Percentiles rank a stretch among this genome's conserved stretches.
These are phyloP conservation scores for Phytophthora melonis DNA, from an alignment of 352 stramenopile genomes.

Conservation along the genomic window DNA sequence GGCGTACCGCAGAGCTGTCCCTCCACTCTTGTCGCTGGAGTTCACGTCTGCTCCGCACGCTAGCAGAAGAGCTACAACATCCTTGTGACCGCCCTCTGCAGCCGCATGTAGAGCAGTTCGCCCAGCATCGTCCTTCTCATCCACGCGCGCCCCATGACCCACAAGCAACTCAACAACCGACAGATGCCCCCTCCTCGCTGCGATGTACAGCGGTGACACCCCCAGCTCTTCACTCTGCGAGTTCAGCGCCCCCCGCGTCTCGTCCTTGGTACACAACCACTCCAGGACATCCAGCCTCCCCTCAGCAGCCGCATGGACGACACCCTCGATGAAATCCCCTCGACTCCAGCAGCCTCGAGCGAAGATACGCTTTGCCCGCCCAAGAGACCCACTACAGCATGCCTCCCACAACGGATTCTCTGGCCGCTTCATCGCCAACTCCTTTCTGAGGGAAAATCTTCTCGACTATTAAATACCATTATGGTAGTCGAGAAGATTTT, in stretches of 20 bases:
- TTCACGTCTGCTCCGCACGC: background rate
- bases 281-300: slow-evolving; percentile 3
- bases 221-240: background rate
- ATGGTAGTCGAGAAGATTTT: no score
- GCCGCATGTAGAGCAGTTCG: slow-evolving; percentile 10
- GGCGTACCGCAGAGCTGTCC: slow-evolving; percentile 22
- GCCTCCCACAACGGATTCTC: background rate
- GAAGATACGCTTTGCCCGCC: background rate
- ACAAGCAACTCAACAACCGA: background rate
- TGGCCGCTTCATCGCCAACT: background rate
- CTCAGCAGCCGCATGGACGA: background rate
- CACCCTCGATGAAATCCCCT: background rate
- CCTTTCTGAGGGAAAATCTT: background rate
- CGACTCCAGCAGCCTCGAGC: background rate
- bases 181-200: background rate
- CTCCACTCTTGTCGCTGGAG: slow-evolving; percentile 12
- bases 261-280: background rate
- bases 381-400: background rate
- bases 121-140: background rate
- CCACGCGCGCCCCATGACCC: background rate
- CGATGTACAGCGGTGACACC: background rate
- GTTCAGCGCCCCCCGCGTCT: background rate
- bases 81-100: slow-evolving; percentile 1
- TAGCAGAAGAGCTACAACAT: slow-evolving; percentile 12
- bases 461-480: no score